phyloP scores from a whole-genome alignment of 208 protist species.

The Tritrichomonas musculus region DNA sequence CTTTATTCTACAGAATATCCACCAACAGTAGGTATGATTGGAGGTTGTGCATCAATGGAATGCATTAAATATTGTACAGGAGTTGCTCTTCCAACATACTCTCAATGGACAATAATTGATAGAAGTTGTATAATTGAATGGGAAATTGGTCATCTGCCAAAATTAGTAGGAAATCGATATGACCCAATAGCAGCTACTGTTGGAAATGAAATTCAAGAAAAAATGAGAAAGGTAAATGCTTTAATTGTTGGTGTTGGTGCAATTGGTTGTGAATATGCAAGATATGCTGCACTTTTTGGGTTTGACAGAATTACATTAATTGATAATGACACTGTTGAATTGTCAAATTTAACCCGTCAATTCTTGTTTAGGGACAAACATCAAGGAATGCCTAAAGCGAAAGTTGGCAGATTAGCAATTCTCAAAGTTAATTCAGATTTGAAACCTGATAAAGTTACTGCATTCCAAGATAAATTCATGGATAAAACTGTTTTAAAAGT shows the following conservation, averaged over 20 bases:
- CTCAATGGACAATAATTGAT: neutral
- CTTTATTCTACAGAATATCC: neutral
- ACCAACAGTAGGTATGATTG: neutral
- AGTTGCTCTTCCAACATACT: neutral
- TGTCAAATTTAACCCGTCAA: neutral
- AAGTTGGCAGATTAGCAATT: neutral
- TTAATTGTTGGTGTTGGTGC: neutral
- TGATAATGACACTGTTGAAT: neutral
- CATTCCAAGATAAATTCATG: neutral
- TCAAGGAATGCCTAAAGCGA: neutral
- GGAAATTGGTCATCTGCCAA: neutral
- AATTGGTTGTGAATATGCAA: slow-evolving; percentile 8
- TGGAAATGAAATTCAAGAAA: neutral
- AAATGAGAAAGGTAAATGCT: neutral
- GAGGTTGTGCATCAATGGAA: neutral
- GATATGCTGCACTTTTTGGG: neutral
- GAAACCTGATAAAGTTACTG: neutral
- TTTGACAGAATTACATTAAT: neutral
- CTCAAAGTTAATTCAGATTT: neutral
- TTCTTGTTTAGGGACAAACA: neutral
- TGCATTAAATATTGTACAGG: neutral
- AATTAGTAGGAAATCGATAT: neutral
- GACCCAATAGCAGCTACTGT: neutral
- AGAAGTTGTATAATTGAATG: neutral
- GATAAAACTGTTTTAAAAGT: neutral